Base-by-base conservation (phyloP, 306 rosid species). In the Cercis canadensis region DNA sequence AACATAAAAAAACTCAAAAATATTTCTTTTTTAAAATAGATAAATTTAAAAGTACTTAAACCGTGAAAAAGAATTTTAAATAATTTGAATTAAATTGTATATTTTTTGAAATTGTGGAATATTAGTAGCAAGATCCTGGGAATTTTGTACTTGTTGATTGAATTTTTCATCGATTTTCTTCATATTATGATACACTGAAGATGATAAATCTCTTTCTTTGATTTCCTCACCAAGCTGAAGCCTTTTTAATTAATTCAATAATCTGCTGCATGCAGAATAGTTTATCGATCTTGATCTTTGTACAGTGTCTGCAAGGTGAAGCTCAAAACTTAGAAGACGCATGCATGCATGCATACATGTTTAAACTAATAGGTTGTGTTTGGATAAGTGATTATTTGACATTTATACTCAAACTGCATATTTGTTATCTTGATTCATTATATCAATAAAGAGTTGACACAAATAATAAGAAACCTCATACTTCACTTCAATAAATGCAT, bases 261-360 rank as follows among this genome's bases (percentile, higher is more conserved):
- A 93, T 87, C 82, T 93, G 98, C 67, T 81, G 89, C 82, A 87
- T n/a, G n/a, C n/a, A n/a, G 66, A 82, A 88, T 82, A 57, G 53
- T 65, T 63, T 67, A 74, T 45, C 84, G 67, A 65, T 80, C 84
- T 79, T 83, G 84, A 75, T 57, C 75, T 54, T 56, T 68, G 73
- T 58, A 29, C 70, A 36, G 19, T 18, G 75, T 63, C 96, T 92
- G 85, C 74, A 82, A 52, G 54, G 71, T 33, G 32, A 67, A 54
- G 49, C 51, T 34, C 17, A 82, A 49, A 19, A 54, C 31, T 57
- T 29, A 49, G 61, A 60, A 49, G 61, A 34, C n/a, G n/a, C n/a
- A n/a, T n/a, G n/a, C n/a, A n/a, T n/a, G n/a, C n/a, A n/a, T 55
- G 61, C 18, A 39, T 12, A 37, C 61, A 21, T 17, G 40, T 54